A percentile compares a stretch with the other conserved stretches of the same genome.
phyloP scores from a whole-genome alignment of 75 land plant genomes.

The Pinus taeda region DNA sequence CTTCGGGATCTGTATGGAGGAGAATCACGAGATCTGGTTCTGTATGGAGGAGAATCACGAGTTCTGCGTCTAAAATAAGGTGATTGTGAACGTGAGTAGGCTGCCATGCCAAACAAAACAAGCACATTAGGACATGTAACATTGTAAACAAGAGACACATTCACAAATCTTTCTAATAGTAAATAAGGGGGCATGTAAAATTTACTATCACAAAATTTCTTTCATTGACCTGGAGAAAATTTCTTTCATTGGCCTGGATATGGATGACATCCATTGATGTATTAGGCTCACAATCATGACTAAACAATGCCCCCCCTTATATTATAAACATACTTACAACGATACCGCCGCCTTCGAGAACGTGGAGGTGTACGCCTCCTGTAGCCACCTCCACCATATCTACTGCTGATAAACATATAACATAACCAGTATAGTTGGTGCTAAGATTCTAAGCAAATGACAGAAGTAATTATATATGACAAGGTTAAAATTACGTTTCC shows the following conservation, averaged over 20 bases:
- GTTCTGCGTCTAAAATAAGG: not conserved
- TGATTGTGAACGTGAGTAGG: constrained; percentile 41
- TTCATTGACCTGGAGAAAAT: no score
- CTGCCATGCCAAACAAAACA: constrained; percentile 24
- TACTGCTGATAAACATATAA: constrained; percentile 14
- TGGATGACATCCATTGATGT: not conserved
- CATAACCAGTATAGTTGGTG: not conserved
- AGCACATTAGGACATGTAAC: not conserved
- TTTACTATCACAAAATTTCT: not conserved
- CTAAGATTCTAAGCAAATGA: not conserved
- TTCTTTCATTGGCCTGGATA: not conserved
- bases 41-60: constrained; percentile 1
- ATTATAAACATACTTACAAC: constrained; percentile 33
- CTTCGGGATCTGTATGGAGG: constrained; percentile 6
- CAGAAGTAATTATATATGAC: not conserved
- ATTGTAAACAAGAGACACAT: not conserved
- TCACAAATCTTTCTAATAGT: not conserved
- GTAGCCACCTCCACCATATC: constrained; percentile 31
- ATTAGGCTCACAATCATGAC: not conserved
- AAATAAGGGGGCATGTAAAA: not conserved
- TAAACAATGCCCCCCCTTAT: not conserved
- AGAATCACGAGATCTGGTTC: not conserved
- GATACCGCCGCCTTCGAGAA: constrained; percentile 44
- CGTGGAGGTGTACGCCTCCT: constrained; percentile 36
- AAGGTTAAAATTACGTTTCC: not conserved